Conservation (phyloP, 2,329 filamentous ascomycete species). For the Xylariaceae sp. region DNA sequence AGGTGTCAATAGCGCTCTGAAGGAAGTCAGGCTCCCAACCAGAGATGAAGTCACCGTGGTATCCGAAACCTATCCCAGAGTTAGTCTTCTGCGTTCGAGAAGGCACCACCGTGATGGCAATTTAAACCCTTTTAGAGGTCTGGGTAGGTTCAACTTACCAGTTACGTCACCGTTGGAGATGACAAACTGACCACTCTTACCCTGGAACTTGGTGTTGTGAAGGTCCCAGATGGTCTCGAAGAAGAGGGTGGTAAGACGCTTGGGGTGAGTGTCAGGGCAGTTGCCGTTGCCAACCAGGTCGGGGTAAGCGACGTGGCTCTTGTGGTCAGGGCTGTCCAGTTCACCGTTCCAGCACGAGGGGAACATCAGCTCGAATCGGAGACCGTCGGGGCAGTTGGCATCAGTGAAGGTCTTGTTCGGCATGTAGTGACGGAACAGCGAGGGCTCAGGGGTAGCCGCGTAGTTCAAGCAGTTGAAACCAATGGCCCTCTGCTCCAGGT, state of each 20-base stretch:
- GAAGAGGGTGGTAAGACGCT: slow-evolving; percentile 68
- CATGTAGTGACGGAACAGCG: slow-evolving; percentile 75
- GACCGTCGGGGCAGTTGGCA: slow-evolving; percentile 71
- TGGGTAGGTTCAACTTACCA: slow-evolving; percentile 42
- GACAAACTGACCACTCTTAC: slow-evolving; percentile 63
- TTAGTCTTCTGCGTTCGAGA: background rate
- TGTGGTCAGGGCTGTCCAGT: slow-evolving; percentile 53
- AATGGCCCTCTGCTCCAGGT: slow-evolving; percentile 72
- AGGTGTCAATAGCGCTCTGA: slow-evolving; percentile 65
- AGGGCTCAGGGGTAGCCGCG: slow-evolving; percentile 55
- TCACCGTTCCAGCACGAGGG: slow-evolving; percentile 84
- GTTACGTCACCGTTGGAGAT: slow-evolving; percentile 73
- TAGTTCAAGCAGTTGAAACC: slow-evolving; percentile 98
- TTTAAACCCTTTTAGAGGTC: background rate
- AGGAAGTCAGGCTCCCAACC: slow-evolving; percentile 70
- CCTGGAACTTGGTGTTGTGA: slow-evolving; percentile 48
- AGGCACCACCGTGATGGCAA: background rate
- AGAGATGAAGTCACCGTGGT: slow-evolving; percentile 75
- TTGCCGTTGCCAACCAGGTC: slow-evolving; percentile 67
- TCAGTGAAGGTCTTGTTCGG: slow-evolving; percentile 78
- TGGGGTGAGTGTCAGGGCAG: slow-evolving; percentile 65
- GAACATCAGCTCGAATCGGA: slow-evolving; percentile 82
- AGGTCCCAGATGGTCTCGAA: slow-evolving; percentile 85
- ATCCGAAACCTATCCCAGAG: slow-evolving; percentile 55
- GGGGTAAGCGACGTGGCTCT: slow-evolving; percentile 71